Percentiles rank a stretch among this genome's conserved stretches.
phyloP scores from a whole-genome alignment of 1,284 basidiomycete genomes.

The Gomphus bonarii region DNA sequence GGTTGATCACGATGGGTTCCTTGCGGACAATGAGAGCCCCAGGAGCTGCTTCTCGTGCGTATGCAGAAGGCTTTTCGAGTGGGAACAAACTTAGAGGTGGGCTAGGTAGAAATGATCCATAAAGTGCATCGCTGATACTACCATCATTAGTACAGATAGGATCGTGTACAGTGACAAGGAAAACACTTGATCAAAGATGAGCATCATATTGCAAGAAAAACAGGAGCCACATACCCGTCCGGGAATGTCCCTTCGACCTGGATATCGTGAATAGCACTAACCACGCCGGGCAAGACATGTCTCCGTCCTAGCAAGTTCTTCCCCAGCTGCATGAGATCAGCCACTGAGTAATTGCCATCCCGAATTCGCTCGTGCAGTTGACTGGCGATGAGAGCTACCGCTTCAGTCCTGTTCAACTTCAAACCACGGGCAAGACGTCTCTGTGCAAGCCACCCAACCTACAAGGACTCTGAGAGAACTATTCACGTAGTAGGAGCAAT shows the following conservation, averaged over 20 bases:
- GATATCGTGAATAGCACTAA: conserved; percentile 63
- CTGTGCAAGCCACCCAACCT: conserved; percentile 85
- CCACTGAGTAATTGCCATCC: conserved; percentile 86
- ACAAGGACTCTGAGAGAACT: conserved; percentile 8
- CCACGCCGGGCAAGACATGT: conserved; percentile 81
- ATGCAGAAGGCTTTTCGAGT: conserved; percentile 33
- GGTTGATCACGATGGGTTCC: conserved; percentile 67
- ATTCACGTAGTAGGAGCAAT: background rate
- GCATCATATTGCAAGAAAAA: conserved; percentile 1
- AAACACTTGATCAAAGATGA: conserved; percentile 50
- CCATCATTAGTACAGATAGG: conserved; percentile 83
- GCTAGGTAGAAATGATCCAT: conserved; percentile 86
- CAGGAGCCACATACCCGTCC: conserved; percentile 50
- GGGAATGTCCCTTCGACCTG: conserved; percentile 90
- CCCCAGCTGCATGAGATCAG: conserved; percentile 86
- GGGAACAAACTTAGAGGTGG: conserved; percentile 64
- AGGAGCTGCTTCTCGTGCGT: conserved; percentile 47
- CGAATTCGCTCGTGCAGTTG: conserved; percentile 92
- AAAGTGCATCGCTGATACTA: conserved; percentile 73
- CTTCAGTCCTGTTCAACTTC: conserved; percentile 80
- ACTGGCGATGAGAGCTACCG: conserved; percentile 80
- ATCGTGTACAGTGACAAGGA: conserved; percentile 90
- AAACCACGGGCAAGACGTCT: conserved; percentile 88
- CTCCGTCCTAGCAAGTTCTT: conserved; percentile 82
- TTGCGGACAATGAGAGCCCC: conserved; percentile 67